Conservation (phyloP, 2,329 filamentous ascomycete species). For the Colletotrichum sojae region DNA sequence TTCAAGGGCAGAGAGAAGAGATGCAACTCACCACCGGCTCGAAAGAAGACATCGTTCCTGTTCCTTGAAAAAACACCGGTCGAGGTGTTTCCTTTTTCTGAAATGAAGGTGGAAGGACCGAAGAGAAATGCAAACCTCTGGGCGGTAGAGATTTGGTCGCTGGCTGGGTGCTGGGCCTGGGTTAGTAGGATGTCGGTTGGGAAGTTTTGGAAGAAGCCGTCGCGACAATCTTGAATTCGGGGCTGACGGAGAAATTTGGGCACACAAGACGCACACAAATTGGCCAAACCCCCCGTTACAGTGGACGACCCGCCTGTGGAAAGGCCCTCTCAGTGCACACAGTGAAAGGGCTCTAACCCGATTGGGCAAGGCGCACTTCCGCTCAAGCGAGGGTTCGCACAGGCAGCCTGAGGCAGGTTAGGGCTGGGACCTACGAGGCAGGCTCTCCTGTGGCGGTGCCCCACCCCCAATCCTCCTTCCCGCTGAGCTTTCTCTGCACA, state of each 20-base stretch:
- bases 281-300: slow-evolving; percentile 19
- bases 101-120: slow-evolving; percentile 38
- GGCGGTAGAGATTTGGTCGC: slow-evolving; percentile 43
- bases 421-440: slow-evolving; percentile 55
- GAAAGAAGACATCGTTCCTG: slow-evolving; percentile 76
- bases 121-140: slow-evolving; percentile 43
- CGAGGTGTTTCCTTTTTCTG: slow-evolving; percentile 31
- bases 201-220: slow-evolving; percentile 40
- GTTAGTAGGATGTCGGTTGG: slow-evolving; percentile 43
- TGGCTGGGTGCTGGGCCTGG: slow-evolving; percentile 42
- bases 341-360: slow-evolving; percentile 48
- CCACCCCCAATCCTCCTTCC: neutral
- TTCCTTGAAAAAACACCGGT: slow-evolving; percentile 49
- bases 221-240: slow-evolving; percentile 42
- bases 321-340: slow-evolving; percentile 21
- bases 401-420: slow-evolving; percentile 51
- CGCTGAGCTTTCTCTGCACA: too few relatives aligned
- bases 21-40: slow-evolving; percentile 76
- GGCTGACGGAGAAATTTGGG: slow-evolving; percentile 43
- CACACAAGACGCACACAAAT: slow-evolving; percentile 44
- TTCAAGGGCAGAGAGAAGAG: neutral
- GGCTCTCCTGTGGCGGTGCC: neutral
- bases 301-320: slow-evolving; percentile 1
- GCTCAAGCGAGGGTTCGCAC: slow-evolving; percentile 53
- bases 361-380: slow-evolving; percentile 48